Percentiles rank a stretch among this genome's conserved stretches.
Conservation (phyloP, 1,139 yeast genomes). For the Suhomyces bolitotheri region DNA sequence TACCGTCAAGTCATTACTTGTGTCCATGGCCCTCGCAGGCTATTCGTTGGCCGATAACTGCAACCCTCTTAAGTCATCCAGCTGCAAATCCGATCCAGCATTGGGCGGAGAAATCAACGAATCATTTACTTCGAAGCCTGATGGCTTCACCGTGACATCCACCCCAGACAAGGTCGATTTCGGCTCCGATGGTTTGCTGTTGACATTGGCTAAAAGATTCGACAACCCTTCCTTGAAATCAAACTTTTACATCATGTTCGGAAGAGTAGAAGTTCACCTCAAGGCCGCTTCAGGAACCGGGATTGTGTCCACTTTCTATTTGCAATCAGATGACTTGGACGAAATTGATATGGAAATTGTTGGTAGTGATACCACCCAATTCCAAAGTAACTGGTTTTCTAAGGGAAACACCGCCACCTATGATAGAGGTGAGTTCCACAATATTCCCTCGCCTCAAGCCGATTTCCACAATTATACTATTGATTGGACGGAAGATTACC, state of each 20-base stretch:
- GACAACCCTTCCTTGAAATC: slow-evolving; percentile 79
- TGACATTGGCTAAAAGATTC: slow-evolving; percentile 59
- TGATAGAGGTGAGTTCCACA: slow-evolving; percentile 75
- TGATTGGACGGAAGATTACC: slow-evolving; percentile 34
- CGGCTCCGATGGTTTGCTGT: slow-evolving; percentile 49
- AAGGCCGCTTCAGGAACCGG: slow-evolving; percentile 78
- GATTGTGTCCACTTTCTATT: slow-evolving; percentile 72
- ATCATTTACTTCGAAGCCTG: slow-evolving; percentile 44
- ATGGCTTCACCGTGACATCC: slow-evolving; percentile 33
- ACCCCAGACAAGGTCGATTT: slow-evolving; percentile 27
- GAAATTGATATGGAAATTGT: slow-evolving; percentile 86
- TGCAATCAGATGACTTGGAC: slow-evolving; percentile 84
- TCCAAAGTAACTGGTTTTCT: slow-evolving; percentile 80
- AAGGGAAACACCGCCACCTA: slow-evolving; percentile 76
- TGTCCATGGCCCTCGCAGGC: slow-evolving; percentile 6
- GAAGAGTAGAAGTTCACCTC: slow-evolving; percentile 70
- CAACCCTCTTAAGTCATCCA: slow-evolving; percentile 33
- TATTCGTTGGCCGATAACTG: slow-evolving; percentile 19
- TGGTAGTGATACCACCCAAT: slow-evolving; percentile 70
- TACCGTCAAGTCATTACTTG: slow-evolving; percentile 1
- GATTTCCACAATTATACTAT: slow-evolving; percentile 43
- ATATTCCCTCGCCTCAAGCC: slow-evolving; percentile 48
- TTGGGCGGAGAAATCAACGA: slow-evolving; percentile 55
- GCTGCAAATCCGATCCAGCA: slow-evolving; percentile 53
- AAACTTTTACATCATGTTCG: slow-evolving; percentile 82